Conservation (phyloP, 495 filamentous ascomycete species). For the Bathelium albidoporum region DNA sequence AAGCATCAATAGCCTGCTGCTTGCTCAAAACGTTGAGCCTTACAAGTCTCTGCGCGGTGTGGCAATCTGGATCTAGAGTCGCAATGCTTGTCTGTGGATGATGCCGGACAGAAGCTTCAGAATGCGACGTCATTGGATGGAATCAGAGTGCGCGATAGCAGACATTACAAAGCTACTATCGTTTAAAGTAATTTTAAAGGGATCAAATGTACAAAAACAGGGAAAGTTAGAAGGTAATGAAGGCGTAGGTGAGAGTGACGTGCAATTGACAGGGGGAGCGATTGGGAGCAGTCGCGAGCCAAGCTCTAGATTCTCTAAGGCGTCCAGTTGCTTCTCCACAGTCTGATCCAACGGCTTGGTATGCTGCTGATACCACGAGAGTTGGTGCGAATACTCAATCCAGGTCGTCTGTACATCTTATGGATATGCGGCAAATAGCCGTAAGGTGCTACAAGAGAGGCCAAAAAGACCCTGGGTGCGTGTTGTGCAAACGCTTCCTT, state of each 20-base stretch:
- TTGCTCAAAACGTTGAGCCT: not conserved
- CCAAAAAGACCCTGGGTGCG: no score
- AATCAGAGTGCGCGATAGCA: not conserved
- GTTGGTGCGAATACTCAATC: no score
- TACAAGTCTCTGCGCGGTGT: slow-evolving; percentile 49
- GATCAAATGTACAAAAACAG: not conserved
- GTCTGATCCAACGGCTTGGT: not conserved
- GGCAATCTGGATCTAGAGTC: slow-evolving; percentile 34
- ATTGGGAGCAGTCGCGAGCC: not conserved
- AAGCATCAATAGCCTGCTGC: not conserved
- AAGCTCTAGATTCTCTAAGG: no score
- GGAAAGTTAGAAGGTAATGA: not conserved
- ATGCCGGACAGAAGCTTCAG: not conserved
- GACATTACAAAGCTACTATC: not conserved
- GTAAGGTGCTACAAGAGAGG: no score
- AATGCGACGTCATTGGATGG: not conserved
- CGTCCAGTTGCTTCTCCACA: no score
- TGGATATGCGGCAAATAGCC: no score
- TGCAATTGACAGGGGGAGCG: not conserved
- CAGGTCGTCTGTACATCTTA: no score
- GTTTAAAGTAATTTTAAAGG: no score
- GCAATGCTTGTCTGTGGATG: not conserved
- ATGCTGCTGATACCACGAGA: not conserved
- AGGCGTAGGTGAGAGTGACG: not conserved
- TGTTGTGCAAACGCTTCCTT: no score